Evolutionary conservation across 106 monocot species (phyloP), one percentile per base, ranked within the genome.

Genomic region (Dioscorea dumetorum): DNA sequence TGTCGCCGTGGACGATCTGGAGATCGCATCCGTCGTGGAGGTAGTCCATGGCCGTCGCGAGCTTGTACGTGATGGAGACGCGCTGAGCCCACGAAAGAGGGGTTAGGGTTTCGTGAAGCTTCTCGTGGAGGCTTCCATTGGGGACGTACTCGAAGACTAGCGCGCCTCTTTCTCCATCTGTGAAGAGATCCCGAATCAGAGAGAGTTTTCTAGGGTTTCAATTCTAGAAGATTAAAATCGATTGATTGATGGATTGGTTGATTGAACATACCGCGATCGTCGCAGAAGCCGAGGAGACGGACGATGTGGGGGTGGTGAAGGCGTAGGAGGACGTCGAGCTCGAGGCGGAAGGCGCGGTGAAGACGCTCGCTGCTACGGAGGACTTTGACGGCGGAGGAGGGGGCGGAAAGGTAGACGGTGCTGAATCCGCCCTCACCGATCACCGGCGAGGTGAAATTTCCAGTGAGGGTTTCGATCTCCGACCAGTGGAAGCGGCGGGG

Each of bases 241-340:
- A 41, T 6, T 41, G n/a, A n/a, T n/a, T n/a, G n/a, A n/a, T n/a
- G n/a, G n/a, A n/a, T n/a, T 10, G 4, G 48, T 28, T 18, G 13
- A 49, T 60, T 19, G 18, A 63, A 21, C 20, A 68, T 71, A 93
- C 88, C 93, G 33, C 68, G 53, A 31, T 89, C 84, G 70, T 90
- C 90, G 75, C 83, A 90, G 77, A 70, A 94, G 22, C 84, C 94
- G 67, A 90, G 66, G 32, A 94, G 75, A 53, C 70, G 50, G 65
- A 94, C 87, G 71, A 94, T 78, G 80, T 79, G 28, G 0, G 69
- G 79, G 75, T 90, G 84, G 50, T 71, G 70, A 50, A 87, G 23
- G 23, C 69, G 73, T 49, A 68, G 79, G 73, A 90, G 76, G 22
- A 87, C 67, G 60, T 82, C 87, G n/a, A 86, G 82, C 76, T 94